Percentiles rank a stretch among this genome's conserved stretches.
Evolutionary conservation across 176 grass and related monocot species (phyloP).

Genomic region (Elymus sibiricus): DNA sequence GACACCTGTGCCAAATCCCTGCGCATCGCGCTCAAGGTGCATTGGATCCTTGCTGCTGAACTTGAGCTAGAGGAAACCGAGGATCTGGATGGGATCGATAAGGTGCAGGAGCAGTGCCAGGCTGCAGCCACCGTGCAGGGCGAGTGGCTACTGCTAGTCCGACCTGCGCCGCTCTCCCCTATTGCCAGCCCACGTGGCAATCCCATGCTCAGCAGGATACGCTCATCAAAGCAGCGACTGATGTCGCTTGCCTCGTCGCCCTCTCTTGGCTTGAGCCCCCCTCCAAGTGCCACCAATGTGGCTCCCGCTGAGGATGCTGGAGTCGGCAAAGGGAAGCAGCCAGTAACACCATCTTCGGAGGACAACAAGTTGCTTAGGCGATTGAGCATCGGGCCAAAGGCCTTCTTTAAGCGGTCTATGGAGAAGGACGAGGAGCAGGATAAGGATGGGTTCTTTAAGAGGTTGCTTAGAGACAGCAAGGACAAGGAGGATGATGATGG

Average conservation of each 20-base stretch:
- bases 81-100: constrained; percentile 63
- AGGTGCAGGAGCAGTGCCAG: constrained; percentile 93
- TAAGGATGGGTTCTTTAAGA: constrained; percentile 90
- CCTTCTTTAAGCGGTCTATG: constrained; percentile 73
- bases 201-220: constrained; percentile 84
- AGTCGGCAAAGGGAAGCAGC: constrained; percentile 42
- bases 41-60: constrained; percentile 88
- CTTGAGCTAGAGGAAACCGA: constrained; percentile 87
- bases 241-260: constrained; percentile 74
- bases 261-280: constrained; percentile 40
- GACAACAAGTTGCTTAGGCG: constrained; percentile 92
- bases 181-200: constrained; percentile 66
- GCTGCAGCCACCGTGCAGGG: constrained; percentile 69
- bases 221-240: constrained; percentile 80
- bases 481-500: constrained; percentile 80
- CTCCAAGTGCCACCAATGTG: constrained; percentile 34
- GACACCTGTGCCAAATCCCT: constrained; percentile 90
- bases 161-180: constrained; percentile 38
- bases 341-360: constrained; percentile 48
- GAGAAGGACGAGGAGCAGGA: constrained; percentile 88
- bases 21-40: constrained; percentile 93
- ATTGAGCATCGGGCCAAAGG: constrained; percentile 79
- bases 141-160: constrained; percentile 67
- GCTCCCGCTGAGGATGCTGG: constrained; percentile 29
- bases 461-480: constrained; percentile 78